Percentiles rank a stretch among this genome's conserved stretches.
phyloP scores from a whole-genome alignment of 129 eudicot genomes.

The Apium graveolens region DNA sequence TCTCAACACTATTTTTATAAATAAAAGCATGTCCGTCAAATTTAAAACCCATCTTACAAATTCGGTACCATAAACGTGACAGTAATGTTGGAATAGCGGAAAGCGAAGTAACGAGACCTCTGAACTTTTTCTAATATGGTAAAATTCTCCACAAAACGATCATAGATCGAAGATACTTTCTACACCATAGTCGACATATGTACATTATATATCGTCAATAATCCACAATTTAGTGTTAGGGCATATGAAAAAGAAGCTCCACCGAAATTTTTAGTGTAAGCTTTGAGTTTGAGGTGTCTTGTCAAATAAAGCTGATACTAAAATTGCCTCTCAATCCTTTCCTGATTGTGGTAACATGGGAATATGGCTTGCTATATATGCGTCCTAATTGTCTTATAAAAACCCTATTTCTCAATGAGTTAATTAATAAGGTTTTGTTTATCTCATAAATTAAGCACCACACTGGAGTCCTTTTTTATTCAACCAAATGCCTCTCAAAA shows the following conservation, averaged over 20 bases:
- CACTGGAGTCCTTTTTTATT: too few relatives aligned
- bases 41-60: too few relatives aligned
- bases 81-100: background rate
- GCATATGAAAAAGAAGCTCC: constrained; percentile 1
- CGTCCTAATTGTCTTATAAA: background rate
- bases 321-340: background rate
- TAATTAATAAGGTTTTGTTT: too few relatives aligned
- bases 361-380: background rate
- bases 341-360: background rate
- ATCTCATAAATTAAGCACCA: too few relatives aligned
- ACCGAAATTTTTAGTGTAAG: background rate
- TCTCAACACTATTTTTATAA: too few relatives aligned
- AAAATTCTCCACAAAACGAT: background rate
- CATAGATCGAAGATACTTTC: background rate
- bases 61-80: too few relatives aligned
- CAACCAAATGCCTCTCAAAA: too few relatives aligned
- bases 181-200: background rate
- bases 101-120: background rate
- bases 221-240: background rate
- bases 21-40: too few relatives aligned
- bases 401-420: background rate
- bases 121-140: background rate
- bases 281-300: background rate
- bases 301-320: background rate
- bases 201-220: background rate